Conservation (phyloP, 495 filamentous ascomycete species). For the Talaromyces wortmannii region DNA sequence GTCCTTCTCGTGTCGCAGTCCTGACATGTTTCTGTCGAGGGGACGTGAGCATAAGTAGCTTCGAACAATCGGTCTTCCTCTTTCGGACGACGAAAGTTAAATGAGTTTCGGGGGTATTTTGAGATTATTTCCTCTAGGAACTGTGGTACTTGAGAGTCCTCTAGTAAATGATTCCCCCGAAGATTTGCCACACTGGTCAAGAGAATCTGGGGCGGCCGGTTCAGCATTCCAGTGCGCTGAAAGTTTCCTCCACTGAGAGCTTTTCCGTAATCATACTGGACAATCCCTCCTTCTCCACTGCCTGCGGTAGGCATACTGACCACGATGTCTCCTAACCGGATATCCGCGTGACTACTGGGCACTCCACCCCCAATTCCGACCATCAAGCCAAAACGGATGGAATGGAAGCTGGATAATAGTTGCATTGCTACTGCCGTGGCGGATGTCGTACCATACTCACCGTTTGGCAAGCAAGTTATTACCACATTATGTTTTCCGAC, state of each 20-base stretch:
- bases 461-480: slow-evolving; percentile 20
- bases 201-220: slow-evolving; percentile 21
- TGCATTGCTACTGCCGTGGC: slow-evolving; percentile 17
- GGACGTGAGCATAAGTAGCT: slow-evolving; percentile 16
- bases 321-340: slow-evolving; percentile 30
- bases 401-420: slow-evolving; percentile 15
- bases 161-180: slow-evolving; percentile 6
- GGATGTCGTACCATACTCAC: slow-evolving; percentile 18
- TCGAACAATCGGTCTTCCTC: slow-evolving; percentile 21
- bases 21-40: slow-evolving; percentile 9
- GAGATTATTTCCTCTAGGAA: background rate
- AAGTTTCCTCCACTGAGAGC: slow-evolving; percentile 14
- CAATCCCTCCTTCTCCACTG: slow-evolving; percentile 13
- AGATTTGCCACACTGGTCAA: slow-evolving; percentile 20
- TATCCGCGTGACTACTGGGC: slow-evolving; percentile 13
- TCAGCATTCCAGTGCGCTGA: slow-evolving; percentile 22
- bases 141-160: background rate
- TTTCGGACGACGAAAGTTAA: background rate
- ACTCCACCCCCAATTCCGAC: slow-evolving; percentile 31
- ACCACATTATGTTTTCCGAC: slow-evolving; percentile 24
- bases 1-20: slow-evolving; percentile 10
- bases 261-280: slow-evolving; percentile 36
- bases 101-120: background rate
- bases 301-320: slow-evolving; percentile 18
- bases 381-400: slow-evolving; percentile 18